A percentile compares a stretch with the other conserved stretches of the same genome.
Evolutionary conservation across 106 monocot species (phyloP).

Genomic region (Narthecium ossifragum): DNA sequence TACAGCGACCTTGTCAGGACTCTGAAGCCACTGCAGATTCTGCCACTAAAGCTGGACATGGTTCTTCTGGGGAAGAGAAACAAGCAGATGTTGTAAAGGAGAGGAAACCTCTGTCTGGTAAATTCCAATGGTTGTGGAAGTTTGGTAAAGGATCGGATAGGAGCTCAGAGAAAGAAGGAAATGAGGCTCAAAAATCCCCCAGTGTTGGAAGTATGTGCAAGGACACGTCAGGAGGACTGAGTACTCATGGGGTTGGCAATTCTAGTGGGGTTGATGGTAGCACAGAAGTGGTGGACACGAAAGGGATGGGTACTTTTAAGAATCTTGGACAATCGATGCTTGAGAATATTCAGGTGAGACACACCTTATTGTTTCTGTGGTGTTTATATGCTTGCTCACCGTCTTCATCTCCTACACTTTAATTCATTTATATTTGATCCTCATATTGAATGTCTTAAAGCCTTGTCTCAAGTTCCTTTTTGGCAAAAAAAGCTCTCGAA

Average conservation of each 20-base stretch:
- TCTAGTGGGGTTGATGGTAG: neutral
- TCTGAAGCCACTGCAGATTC: neutral
- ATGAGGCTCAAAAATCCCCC: neutral
- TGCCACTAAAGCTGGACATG: neutral
- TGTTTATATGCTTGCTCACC: too few species aligned
- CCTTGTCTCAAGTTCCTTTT: too few species aligned
- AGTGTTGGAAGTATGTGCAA: neutral
- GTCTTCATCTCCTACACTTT: too few species aligned
- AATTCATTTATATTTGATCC: too few species aligned
- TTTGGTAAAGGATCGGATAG: slow-evolving; percentile 23
- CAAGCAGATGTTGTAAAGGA: slow-evolving; percentile 9
- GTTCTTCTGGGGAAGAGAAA: neutral
- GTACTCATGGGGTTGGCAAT: too few species aligned
- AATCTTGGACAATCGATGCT: slow-evolving; percentile 52
- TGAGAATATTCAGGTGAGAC: slow-evolving; percentile 55
- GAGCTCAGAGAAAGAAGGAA: slow-evolving; percentile 17
- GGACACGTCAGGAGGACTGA: neutral
- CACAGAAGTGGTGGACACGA: slow-evolving; percentile 23
- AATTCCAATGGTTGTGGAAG: slow-evolving; percentile 51
- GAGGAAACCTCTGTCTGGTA: slow-evolving; percentile 20
- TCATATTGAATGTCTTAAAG: too few species aligned
- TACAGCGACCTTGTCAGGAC: neutral
- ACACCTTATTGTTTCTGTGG: too few species aligned
- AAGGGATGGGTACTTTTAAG: slow-evolving; percentile 27
- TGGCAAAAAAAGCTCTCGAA: too few species aligned